Conservation (phyloP, 2,329 filamentous ascomycete genomes). For the Paramyrothecium sp. region DNA sequence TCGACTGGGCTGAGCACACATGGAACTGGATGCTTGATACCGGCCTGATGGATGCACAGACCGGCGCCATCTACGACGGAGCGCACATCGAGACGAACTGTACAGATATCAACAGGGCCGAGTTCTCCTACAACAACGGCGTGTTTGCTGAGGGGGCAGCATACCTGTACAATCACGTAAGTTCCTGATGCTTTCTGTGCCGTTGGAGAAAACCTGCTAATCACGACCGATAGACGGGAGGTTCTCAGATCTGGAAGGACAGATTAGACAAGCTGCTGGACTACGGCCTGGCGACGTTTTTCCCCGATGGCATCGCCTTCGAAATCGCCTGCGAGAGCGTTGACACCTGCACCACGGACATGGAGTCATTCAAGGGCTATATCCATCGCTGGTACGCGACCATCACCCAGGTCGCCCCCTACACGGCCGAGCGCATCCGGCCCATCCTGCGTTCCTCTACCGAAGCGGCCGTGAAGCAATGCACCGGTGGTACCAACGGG, state of each 20-base stretch:
- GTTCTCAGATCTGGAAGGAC: constrained; percentile 47
- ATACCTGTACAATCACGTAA: constrained; percentile 61
- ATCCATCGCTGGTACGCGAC: constrained; percentile 56
- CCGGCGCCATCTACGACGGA: constrained; percentile 62
- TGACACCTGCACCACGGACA: constrained; percentile 59
- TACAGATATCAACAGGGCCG: constrained; percentile 50
- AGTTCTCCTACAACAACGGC: constrained; percentile 62
- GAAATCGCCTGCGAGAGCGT: constrained; percentile 60
- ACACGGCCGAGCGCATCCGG: constrained; percentile 46
- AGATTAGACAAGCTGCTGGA: constrained; percentile 41
- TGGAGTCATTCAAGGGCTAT: constrained; percentile 63
- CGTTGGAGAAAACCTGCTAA: constrained; percentile 5
- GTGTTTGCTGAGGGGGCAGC: constrained; percentile 58
- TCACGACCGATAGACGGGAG: constrained; percentile 37
- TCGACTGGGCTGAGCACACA: constrained; percentile 59
- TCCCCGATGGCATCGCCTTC: constrained; percentile 54
- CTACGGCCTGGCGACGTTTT: constrained; percentile 44
- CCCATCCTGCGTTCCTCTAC: constrained; percentile 52
- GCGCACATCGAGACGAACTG: constrained; percentile 52
- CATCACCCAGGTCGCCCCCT: constrained; percentile 53
- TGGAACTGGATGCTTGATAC: constrained; percentile 61
- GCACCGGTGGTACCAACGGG: constrained; percentile 46
- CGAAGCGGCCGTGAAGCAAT: constrained; percentile 52
- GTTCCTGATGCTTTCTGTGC: constrained; percentile 12
- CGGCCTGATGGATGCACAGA: constrained; percentile 56